Percentiles rank a stretch among this genome's conserved stretches.
These are phyloP conservation scores for Fusarium musae DNA, from an alignment of 2,329 filamentous ascomycete species.

Conservation along the genomic window DNA sequence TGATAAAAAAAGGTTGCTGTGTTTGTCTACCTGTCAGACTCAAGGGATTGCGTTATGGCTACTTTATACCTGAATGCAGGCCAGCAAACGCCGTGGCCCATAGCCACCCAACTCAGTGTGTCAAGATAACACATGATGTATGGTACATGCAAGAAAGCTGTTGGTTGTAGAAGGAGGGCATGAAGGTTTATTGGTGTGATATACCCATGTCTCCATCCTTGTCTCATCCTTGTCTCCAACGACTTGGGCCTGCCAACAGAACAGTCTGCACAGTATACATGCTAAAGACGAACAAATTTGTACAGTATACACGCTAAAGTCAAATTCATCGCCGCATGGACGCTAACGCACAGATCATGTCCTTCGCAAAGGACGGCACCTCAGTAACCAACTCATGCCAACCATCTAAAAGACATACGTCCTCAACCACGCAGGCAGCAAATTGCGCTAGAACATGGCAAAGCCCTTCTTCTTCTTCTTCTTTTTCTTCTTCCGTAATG, in stretches of 20 bases:
- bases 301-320: not conserved
- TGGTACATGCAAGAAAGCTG: not conserved
- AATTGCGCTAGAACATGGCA: not conserved
- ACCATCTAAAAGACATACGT: not conserved
- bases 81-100: fast-evolving
- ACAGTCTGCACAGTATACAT: not conserved
- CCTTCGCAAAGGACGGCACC: not conserved
- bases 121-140: not conserved
- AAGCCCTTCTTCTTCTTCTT: not conserved
- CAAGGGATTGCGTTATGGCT: not conserved
- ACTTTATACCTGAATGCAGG: not conserved
- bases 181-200: not conserved
- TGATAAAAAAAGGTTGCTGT: not conserved
- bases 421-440: not conserved
- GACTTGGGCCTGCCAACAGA: not conserved
- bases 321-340: no score
- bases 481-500: not conserved
- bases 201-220: not conserved
- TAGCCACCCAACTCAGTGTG: not conserved
- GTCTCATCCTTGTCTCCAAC: not conserved
- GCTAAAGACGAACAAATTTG: not conserved
- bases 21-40: not conserved
- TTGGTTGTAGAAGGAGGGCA: not conserved
- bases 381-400: not conserved
- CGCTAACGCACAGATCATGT: no score